These are phyloP conservation scores for Stevia rebaudiana DNA, from an alignment of 140 eudicot species.

Conservation along the genomic window DNA sequence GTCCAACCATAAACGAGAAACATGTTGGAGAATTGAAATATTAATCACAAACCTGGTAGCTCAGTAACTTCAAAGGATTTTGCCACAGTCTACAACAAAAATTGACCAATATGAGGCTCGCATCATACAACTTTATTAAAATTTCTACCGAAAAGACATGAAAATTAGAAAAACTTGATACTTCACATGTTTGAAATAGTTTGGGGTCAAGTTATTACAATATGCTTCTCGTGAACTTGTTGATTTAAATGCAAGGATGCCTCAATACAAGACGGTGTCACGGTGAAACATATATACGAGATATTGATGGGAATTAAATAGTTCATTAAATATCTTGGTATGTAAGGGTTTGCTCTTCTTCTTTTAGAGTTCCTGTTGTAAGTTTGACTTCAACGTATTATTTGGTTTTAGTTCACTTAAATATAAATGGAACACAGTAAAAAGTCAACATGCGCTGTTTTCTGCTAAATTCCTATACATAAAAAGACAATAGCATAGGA, in stretches of 20 bases:
- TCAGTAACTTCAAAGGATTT: constrained; percentile 43
- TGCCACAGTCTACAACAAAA: constrained; percentile 35
- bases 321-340: background rate
- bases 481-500: background rate
- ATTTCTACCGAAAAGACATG: background rate
- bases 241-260: background rate
- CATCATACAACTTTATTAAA: background rate
- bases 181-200: background rate
- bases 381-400: background rate
- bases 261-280: background rate
- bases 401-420: background rate
- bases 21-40: background rate
- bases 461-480: background rate
- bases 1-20: constrained; percentile 3
- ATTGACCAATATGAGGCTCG: constrained; percentile 12
- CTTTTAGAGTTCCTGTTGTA: background rate
- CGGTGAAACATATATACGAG: background rate
- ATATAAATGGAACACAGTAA: background rate
- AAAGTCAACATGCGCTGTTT: background rate
- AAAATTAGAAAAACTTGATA: background rate
- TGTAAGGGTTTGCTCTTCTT: constrained; percentile 6
- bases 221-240: constrained; percentile 15
- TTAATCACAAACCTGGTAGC: constrained; percentile 36
- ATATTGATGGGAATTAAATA: background rate
- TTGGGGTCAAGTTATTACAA: background rate